Conservation (phyloP, 2,329 filamentous ascomycete genomes). For the Epichloe coenophiala region DNA sequence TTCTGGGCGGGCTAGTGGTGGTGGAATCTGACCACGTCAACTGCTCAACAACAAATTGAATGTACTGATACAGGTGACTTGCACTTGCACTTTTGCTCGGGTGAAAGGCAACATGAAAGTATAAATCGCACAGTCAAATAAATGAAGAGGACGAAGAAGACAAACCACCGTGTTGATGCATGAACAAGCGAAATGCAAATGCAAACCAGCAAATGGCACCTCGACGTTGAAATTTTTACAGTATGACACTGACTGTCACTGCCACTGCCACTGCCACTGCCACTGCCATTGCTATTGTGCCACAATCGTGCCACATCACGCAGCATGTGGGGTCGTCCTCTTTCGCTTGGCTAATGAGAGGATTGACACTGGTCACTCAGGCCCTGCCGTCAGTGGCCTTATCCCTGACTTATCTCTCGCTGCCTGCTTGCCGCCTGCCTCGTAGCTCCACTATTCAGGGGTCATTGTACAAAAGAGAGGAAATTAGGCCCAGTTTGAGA, state of each 20-base stretch:
- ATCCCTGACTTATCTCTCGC: no score
- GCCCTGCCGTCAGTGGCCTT: no score
- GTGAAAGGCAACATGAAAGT: background rate
- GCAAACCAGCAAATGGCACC: background rate
- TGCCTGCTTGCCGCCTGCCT: no score
- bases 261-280: background rate
- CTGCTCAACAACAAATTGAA: no score
- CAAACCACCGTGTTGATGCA: background rate
- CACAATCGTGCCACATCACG: background rate
- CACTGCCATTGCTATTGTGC: slow-evolving; percentile 5
- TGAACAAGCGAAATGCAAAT: background rate
- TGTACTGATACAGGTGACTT: no score
- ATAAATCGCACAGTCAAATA: background rate
- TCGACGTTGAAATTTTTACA: background rate
- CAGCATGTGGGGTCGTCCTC: slow-evolving; percentile 1
- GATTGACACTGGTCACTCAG: no score
- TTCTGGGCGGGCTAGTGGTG: background rate
- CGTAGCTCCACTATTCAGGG: no score
- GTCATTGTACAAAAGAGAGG: no score
- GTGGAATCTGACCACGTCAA: no score
- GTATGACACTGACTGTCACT: background rate
- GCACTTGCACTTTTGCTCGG: no score
- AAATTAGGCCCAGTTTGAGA: no score
- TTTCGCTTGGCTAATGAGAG: slow-evolving; percentile 2
- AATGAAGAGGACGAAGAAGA: background rate